phyloP scores from a whole-genome alignment of 2,329 filamentous ascomycete genomes.

The Cadophora gregata region DNA sequence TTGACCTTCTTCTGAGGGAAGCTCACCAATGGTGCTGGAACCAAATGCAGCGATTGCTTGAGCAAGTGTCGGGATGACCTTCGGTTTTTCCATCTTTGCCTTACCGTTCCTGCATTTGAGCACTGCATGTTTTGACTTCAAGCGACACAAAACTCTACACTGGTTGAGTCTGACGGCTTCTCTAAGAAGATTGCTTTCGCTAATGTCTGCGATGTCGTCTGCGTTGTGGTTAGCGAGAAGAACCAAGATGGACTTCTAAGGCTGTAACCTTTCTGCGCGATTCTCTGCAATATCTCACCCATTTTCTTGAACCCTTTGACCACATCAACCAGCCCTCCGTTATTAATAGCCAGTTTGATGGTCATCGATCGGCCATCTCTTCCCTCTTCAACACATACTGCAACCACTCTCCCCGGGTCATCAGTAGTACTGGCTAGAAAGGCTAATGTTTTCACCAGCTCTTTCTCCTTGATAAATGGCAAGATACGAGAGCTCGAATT shows the following conservation, averaged over 20 bases:
- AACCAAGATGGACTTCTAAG: background rate
- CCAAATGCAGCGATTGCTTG: background rate
- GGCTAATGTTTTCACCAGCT: conserved; percentile 23
- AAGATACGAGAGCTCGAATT: conserved; percentile 1
- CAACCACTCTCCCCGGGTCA: conserved; percentile 24
- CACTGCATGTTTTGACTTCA: conserved; percentile 11
- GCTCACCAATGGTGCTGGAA: too few relatives aligned
- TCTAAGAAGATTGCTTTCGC: conserved; percentile 16
- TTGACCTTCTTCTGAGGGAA: background rate
- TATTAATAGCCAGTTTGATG: conserved; percentile 27
- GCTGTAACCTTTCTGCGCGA: conserved; percentile 12
- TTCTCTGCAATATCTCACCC: conserved; percentile 11
- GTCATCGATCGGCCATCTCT: conserved; percentile 14
- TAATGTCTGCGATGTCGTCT: background rate
- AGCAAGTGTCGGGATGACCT: conserved; percentile 19
- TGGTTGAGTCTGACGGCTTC: conserved; percentile 24
- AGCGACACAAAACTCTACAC: conserved; percentile 25
- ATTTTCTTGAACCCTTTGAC: conserved; percentile 26
- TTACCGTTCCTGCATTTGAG: conserved; percentile 2
- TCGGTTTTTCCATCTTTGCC: conserved; percentile 12
- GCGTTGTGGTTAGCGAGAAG: conserved; percentile 14
- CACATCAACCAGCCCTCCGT: conserved; percentile 17
- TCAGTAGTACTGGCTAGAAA: conserved; percentile 28
- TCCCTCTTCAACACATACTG: conserved; percentile 23
- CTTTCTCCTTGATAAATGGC: conserved; percentile 20